Evolutionary conservation across 768 basidiomycete genomes (phyloP).

Genomic region (Termitomyces sp.): DNA sequence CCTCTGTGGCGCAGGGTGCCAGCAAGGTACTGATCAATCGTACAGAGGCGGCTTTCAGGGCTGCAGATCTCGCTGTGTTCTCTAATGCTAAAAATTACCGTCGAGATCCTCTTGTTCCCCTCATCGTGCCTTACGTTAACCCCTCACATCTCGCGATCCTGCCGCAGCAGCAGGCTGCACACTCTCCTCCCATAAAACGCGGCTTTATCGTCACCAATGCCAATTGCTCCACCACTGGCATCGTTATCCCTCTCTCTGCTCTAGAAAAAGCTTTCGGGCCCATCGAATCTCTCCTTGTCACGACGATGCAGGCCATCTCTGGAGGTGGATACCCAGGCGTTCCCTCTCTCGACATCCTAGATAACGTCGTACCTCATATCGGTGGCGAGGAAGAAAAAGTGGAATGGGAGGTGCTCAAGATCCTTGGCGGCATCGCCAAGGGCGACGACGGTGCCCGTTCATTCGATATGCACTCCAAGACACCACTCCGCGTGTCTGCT

Average conservation of each 20-base stretch:
- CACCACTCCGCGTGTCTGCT: slow-evolving; percentile 87
- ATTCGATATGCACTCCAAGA: slow-evolving; percentile 83
- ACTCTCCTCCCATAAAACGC: slow-evolving; percentile 62
- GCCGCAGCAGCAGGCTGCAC: slow-evolving; percentile 71
- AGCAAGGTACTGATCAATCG: slow-evolving; percentile 1
- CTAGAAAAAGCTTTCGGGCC: slow-evolving; percentile 91
- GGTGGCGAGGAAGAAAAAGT: slow-evolving; percentile 95
- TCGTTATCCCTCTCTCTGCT: slow-evolving; percentile 87
- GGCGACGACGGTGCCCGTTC: slow-evolving; percentile 49
- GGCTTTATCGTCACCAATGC: slow-evolving; percentile 99
- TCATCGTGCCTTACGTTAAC: slow-evolving; percentile 97
- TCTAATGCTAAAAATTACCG: slow-evolving; percentile 98
- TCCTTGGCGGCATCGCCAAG: slow-evolving; percentile 76
- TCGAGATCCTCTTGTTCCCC: slow-evolving; percentile 87
- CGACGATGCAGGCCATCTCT: slow-evolving; percentile 97
- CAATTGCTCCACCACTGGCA: slow-evolving; percentile 95
- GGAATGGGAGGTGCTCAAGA: slow-evolving; percentile 98
- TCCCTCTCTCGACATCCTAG: slow-evolving; percentile 83
- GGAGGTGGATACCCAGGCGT: slow-evolving; percentile 98
- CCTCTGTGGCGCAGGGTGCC: not conserved
- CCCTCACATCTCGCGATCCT: slow-evolving; percentile 80
- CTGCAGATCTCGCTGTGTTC: slow-evolving; percentile 88
- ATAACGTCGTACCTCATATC: slow-evolving; percentile 96
- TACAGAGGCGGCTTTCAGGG: slow-evolving; percentile 80
- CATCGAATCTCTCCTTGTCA: slow-evolving; percentile 87